These are phyloP conservation scores for Obba rivulosa DNA, from an alignment of 768 basidiomycete genomes.

Conservation along the genomic window DNA sequence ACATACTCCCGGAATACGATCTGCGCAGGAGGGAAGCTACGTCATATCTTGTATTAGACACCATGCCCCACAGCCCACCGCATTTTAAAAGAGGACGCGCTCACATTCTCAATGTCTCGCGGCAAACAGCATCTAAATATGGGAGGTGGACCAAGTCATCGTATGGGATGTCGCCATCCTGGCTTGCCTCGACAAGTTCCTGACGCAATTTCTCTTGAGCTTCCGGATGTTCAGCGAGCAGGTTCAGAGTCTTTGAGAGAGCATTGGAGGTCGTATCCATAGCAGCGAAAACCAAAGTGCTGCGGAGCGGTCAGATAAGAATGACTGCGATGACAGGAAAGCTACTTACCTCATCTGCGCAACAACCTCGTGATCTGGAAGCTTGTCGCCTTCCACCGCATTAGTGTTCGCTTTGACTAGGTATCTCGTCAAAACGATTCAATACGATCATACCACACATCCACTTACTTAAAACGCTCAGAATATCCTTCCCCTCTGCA, in stretches of 20 bases:
- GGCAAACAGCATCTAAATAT: conserved; percentile 24
- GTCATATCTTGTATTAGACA: too few species aligned
- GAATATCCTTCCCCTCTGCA: conserved; percentile 15
- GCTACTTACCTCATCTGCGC: conserved; percentile 10
- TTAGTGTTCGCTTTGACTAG: conserved; percentile 11
- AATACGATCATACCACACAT: not conserved
- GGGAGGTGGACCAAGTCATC: conserved; percentile 21
- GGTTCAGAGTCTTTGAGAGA: conserved; percentile 5
- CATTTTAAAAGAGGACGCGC: not conserved
- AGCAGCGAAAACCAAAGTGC: conserved; percentile 10
- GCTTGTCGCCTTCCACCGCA: conserved; percentile 4
- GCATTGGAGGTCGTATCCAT: conserved; percentile 14
- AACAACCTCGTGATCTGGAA: conserved; percentile 9
- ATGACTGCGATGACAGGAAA: not conserved
- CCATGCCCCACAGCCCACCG: not conserved
- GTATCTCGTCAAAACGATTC: not conserved
- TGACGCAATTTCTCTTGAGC: conserved; percentile 9
- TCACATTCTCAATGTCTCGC: conserved; percentile 21
- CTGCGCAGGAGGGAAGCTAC: conserved; percentile 8
- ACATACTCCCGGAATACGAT: conserved; percentile 11
- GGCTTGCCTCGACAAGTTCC: conserved; percentile 2
- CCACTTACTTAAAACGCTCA: conserved; percentile 12
- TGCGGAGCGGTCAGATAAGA: not conserved
- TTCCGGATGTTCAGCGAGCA: conserved; percentile 10
- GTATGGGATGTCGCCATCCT: conserved; percentile 13